Evolutionary conservation across 305 asterid species (phyloP), one percentile per base, ranked within the genome.

Genomic region (Fraxinus sp.): DNA sequence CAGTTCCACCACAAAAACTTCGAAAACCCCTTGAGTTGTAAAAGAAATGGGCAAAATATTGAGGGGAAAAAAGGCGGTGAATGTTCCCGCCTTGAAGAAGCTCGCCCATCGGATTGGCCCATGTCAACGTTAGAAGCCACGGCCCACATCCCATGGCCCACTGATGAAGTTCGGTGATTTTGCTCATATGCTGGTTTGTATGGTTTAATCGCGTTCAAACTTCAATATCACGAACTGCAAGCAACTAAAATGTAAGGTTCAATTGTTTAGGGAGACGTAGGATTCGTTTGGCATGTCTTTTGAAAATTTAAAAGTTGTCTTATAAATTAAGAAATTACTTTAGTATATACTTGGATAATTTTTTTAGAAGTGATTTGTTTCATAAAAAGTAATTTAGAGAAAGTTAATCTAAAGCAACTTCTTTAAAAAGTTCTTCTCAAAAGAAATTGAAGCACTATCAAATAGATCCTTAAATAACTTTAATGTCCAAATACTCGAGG

Each of bases 51-150:
- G 36, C 32, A 41, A 70, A 28, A 49, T 39, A 8, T 10, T 41
- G 79, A 79, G 52, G 5, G 62, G 0, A 37, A 59, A 33, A 77
- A 78, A 57, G 91, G 94, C 93, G 94, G 86, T 22, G 7, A 62
- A 62, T 22, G 0, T 86, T 88, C 94, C 94, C 94, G 93, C 94
- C 84, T 72, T 70, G n/a, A 70, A 30, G 39, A 70, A 64, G 16
- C 73, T 24, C 33, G 7, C 3, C 73, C 73, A 3, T 64, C 35
- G n/a, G 73, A 26, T 64, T 64, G 73, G 73, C 35, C 35, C 73
- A 11, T 13, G 11, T 64, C 24, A 33, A 64, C 14, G 16, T 10
- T 24, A 10, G 32, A 64, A 9, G 35, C 73, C 73, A 8, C 11
- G 73, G 73, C 72, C 72, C 33, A 64, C 30, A 22, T n/a, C 8